These are phyloP conservation scores for Simplicillium aogashimaense DNA, from an alignment of 2,329 filamentous ascomycete species.

Conservation along the genomic window DNA sequence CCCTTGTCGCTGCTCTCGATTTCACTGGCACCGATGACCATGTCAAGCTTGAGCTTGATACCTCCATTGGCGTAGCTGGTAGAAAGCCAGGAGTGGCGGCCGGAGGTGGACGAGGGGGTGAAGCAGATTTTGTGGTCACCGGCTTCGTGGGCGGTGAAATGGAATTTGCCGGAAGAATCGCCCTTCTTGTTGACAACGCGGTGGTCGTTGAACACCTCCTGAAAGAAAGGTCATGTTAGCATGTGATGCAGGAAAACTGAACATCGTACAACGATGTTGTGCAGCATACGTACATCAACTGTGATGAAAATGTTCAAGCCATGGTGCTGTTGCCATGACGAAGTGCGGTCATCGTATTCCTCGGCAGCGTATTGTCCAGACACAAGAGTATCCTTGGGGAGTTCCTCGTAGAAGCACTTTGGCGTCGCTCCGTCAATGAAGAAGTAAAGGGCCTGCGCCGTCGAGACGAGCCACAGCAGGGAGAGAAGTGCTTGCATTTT, in stretches of 20 bases:
- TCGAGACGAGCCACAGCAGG: constrained; percentile 53
- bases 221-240: constrained; percentile 8
- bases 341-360: constrained; percentile 65
- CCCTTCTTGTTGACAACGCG: constrained; percentile 86
- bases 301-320: constrained; percentile 80
- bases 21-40: constrained; percentile 87
- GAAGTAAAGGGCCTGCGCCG: constrained; percentile 83
- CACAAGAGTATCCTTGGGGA: constrained; percentile 94
- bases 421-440: constrained; percentile 78
- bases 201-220: constrained; percentile 96
- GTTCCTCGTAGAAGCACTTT: constrained; percentile 97
- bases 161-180: constrained; percentile 69
- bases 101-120: constrained; percentile 66
- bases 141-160: constrained; percentile 88
- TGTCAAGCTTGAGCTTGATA: constrained; percentile 76
- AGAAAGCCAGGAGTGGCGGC: constrained; percentile 62
- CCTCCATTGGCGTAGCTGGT: constrained; percentile 57
- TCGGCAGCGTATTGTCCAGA: constrained; percentile 86
- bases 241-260: background rate
- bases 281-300: constrained; percentile 55
- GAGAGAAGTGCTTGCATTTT: constrained; percentile 53
- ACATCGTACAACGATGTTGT: background rate
- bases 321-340: constrained; percentile 61
- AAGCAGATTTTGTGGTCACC: constrained; percentile 96
- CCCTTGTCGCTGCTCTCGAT: constrained; percentile 91